phyloP scores from a whole-genome alignment of 257 asterid species.

The Nyctanthes arbortristis region DNA sequence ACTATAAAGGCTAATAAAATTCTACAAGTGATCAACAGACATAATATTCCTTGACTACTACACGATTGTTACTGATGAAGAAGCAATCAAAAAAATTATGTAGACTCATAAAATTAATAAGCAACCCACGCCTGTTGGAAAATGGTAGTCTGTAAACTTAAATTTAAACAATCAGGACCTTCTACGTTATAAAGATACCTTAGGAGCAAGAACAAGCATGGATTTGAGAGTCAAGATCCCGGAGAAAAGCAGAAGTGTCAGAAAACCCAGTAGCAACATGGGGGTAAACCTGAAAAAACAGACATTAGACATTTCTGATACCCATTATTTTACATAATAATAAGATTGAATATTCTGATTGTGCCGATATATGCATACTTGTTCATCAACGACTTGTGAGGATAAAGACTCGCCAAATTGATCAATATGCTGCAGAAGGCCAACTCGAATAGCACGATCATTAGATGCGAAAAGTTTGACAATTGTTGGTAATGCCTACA shows the following conservation, averaged over 20 bases:
- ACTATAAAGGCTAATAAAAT: background rate
- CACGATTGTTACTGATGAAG: background rate
- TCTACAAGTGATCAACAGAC: background rate
- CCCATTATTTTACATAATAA: slow-evolving; percentile 19
- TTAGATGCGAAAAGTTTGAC: slow-evolving; percentile 87
- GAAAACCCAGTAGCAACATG: slow-evolving; percentile 96
- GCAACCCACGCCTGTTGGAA: background rate
- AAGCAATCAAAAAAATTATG: slow-evolving; percentile 3
- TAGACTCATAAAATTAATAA: background rate
- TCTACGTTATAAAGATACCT: slow-evolving; percentile 56
- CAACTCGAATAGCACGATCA: slow-evolving; percentile 88
- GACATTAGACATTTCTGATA: slow-evolving; percentile 23
- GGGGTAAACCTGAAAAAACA: slow-evolving; percentile 70
- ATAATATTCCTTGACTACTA: background rate
- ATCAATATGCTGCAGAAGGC: slow-evolving; percentile 92
- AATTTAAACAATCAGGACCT: slow-evolving; percentile 15
- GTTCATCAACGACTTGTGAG: slow-evolving; percentile 86
- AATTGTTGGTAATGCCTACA: slow-evolving; percentile 78
- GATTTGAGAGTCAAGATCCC: slow-evolving; percentile 96
- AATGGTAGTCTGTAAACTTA: slow-evolving; percentile 15
- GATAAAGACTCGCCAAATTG: slow-evolving; percentile 91
- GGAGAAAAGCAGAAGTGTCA: slow-evolving; percentile 90
- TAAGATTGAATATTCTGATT: slow-evolving; percentile 16
- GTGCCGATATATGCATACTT: slow-evolving; percentile 50
- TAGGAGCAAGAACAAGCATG: slow-evolving; percentile 97